Base-by-base conservation (phyloP, 1,284 basidiomycete genomes). In the Singerocomus rubriflavus region DNA sequence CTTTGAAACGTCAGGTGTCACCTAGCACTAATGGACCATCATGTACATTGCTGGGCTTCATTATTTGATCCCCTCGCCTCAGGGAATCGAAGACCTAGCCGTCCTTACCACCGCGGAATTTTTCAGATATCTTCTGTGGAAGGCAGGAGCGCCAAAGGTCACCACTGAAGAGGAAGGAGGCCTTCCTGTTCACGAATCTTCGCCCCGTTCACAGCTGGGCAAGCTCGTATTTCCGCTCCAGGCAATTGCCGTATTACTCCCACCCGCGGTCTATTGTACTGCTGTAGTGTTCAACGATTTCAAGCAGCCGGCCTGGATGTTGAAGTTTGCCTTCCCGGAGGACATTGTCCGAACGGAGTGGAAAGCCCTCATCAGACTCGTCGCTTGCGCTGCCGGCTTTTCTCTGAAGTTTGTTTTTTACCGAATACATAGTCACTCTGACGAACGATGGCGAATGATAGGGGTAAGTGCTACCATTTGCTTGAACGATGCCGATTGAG, bases 221-320 rank as follows among this genome's bases (percentile, higher is more conserved):
- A 65, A 58, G 38, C 14, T 68, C 46, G 46, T 68, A 12, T 50
- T 61, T n/a, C 64, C 68, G 4, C 40, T 64, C 12, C 70, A 71
- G 43, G 59, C 57, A 5, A 13, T 65, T n/a, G 50, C 64, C 5
- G 49, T 49, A 7, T 17, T 61, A 17, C 40, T 60, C 31, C 57
- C 62, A 30, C 62, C 68, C 17, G 42, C 58, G 4, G 48, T 63
- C 9, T 71, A 67, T 46, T 58, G 63, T 13, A 38, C 43, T 7
- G 53, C 57, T 3, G 58, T 71, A 10, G 38, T 50, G n/a, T 44
- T 59, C 26, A 71, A 67, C 47, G 52, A 57, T 12, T 56, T 71
- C 27, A 51, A 58, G 30, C 71, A 72, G 50, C 69, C 69, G 6
- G 39, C 52, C 6, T 72, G 69, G 69, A 59, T 71, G 57, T 42